Percentiles rank a stretch among this genome's conserved stretches.
Conservation (phyloP, 805 yeast genomes). For the Kodamaea laetipori region DNA sequence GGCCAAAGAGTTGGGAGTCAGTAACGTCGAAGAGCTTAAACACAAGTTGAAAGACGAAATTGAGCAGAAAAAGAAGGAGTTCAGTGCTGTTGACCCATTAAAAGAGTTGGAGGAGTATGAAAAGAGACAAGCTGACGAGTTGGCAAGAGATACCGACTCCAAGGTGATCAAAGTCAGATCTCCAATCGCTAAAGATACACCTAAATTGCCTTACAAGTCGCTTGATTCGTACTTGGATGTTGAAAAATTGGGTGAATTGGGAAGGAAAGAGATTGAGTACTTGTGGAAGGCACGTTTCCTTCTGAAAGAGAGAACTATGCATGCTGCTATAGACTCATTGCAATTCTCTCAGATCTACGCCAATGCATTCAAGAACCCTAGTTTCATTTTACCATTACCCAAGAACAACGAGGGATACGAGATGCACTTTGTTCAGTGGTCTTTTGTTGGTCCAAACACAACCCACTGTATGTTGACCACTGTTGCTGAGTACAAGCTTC, state of each 20-base stretch:
- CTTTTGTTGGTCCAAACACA: slow-evolving; percentile 79
- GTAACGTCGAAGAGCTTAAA: slow-evolving; percentile 59
- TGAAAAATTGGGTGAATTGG: slow-evolving; percentile 60
- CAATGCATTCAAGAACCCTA: slow-evolving; percentile 73
- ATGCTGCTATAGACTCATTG: slow-evolving; percentile 60
- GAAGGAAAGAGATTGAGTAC: slow-evolving; percentile 65
- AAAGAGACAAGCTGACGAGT: slow-evolving; percentile 36
- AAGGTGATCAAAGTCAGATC: slow-evolving; percentile 35
- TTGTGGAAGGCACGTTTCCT: slow-evolving; percentile 90
- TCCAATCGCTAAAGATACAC: slow-evolving; percentile 37
- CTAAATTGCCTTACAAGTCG: slow-evolving; percentile 63
- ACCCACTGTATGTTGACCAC: slow-evolving; percentile 90
- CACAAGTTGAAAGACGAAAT: slow-evolving; percentile 63
- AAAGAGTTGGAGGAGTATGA: slow-evolving; percentile 63
- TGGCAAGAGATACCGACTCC: slow-evolving; percentile 24
- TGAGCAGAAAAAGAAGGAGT: slow-evolving; percentile 53
- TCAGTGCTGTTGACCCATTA: slow-evolving; percentile 68
- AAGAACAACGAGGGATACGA: slow-evolving; percentile 62
- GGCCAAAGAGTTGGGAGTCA: slow-evolving; percentile 37
- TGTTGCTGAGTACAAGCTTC: slow-evolving; percentile 86
- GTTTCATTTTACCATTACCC: slow-evolving; percentile 89
- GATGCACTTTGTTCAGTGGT: slow-evolving; percentile 93
- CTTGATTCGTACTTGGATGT: slow-evolving; percentile 70
- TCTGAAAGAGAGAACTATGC: slow-evolving; percentile 55
- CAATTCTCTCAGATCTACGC: slow-evolving; percentile 65